Evolutionary conservation across 2,329 filamentous ascomycete species (phyloP), one percentile per base, ranked within the genome.

Genomic region (Pseudogymnoascus sp.): DNA sequence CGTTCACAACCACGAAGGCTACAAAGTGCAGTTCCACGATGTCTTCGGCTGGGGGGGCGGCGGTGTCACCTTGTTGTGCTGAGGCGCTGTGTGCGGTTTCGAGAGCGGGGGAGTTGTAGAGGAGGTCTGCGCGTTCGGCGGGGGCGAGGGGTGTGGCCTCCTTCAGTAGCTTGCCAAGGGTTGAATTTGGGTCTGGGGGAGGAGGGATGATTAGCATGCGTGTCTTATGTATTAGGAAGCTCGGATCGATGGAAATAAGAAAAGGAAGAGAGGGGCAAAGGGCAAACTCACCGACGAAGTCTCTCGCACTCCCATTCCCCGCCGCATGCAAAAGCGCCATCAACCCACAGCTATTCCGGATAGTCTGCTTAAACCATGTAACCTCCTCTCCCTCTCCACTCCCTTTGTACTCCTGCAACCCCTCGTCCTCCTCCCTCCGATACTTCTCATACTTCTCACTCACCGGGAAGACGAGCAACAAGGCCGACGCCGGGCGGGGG

Each of bases 341-440:
- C 50, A 96, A 78, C 0, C 93, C 93, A 75, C 93, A 97, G 0
- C 93, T 91, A 74, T 97, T 96, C 65, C 89, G 84, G 70, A 97
- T 97, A 0, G 93, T 97, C 78, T 97, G 93, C 69, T 86, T 89
- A 81, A 93, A 97, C 95, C 93, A 99, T 7, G 96, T 72, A 0
- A 97, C 90, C 6, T 90, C 87, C 72, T 97, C 91, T 0, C 71
- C 72, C 0, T 82, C 76, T 1, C 92, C 92, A 16, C 79, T 81
- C 42, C 88, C 89, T 0, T 74, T 73, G 77, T 96, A 96, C 42
- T 86, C 83, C 1, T 78, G 68, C 42, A 79, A 78, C 21, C 81
- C 74, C 61, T 79, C 78, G 76, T 97, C 93, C 78, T 96, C 93
- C 50, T 84, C 80, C 63, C 83, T 75, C 35, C 93, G 88, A 72